Base-by-base conservation (phyloP, 116 monocot species). In the Cymodocea nodosa region DNA sequence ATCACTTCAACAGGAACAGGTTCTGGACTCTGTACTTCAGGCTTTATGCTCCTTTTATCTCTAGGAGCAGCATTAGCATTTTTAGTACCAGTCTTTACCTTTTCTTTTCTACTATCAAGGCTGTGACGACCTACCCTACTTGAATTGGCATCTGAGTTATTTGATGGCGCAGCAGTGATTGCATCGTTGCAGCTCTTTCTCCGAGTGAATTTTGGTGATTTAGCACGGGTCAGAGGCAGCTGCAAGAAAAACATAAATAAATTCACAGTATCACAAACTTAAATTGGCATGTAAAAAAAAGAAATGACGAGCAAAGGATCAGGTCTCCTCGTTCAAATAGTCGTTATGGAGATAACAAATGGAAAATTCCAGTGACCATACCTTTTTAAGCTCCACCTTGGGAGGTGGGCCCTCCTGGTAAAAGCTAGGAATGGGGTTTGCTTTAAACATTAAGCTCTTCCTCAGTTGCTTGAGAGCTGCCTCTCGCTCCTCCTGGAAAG, bases 381-480 rank as follows among this genome's bases (percentile, higher is more conserved):
- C 93, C 86, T 94, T 94, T 71, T 94, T 94, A 9, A 89, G 84
- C 50, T 89, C 89, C 60, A 75, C 72, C 76, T 89, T 94, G n/a
- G 86, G 82, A 56, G 89, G 84, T 50, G 94, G 94, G 0, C 81
- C 86, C 66, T 89, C 89, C 19, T 78, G 75, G 75, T 94, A 94
- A 82, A 94, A 94, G 73, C 84, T 94, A 8, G 94, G 94, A 75
- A 94, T 86, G 18, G 94, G 94, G 20, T 60, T 89, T 64, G 94
- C 94, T 73, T 79, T 89, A 66, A 84, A 83, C 60, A 66, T 79
- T 77, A 94, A 17, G 58, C 56, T 86, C 68, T 87, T 94, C 75
- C 94, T 78, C 12, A 94, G 75, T 67, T 86, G 73, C 67, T 84
- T 94, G 48, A 94, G 57, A 50, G 94, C 84, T 23, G 80, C 80